Evolutionary conservation across 345 rosid genomes (phyloP).

Genomic region (Acer campestre): DNA sequence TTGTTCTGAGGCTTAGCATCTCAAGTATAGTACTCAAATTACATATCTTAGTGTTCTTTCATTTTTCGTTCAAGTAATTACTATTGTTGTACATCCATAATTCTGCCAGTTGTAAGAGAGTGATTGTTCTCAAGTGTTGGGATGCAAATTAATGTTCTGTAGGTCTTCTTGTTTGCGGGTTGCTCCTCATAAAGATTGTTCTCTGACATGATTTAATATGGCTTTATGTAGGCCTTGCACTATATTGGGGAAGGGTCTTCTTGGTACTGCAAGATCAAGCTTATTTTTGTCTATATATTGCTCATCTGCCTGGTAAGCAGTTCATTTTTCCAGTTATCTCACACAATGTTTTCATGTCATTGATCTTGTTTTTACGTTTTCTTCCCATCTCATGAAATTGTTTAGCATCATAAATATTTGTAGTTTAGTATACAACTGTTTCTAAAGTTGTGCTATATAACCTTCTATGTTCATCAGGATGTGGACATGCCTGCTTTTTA

Average conservation of each 20-base stretch:
- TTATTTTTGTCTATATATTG: conserved; percentile 85
- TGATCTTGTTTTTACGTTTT: background rate
- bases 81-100: too few species aligned
- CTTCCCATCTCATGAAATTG: background rate
- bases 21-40: background rate
- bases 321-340: conserved; percentile 3
- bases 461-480: conserved; percentile 49
- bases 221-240: conserved; percentile 59
- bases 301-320: conserved; percentile 86
- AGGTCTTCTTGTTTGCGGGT: background rate
- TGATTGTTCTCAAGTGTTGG: background rate
- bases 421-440: background rate
- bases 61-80: background rate
- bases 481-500: conserved; percentile 87
- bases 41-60: background rate
- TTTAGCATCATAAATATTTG: background rate
- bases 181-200: background rate
- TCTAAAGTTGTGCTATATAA: background rate
- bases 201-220: conserved; percentile 21
- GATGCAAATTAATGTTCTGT: background rate
- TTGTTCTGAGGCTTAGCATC: background rate
- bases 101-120: background rate
- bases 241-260: conserved; percentile 76
- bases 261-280: conserved; percentile 94
- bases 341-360: conserved; percentile 8